Evolutionary conservation across 2,329 filamentous ascomycete species (phyloP).

Genomic region (Fusarium sambucinum): DNA sequence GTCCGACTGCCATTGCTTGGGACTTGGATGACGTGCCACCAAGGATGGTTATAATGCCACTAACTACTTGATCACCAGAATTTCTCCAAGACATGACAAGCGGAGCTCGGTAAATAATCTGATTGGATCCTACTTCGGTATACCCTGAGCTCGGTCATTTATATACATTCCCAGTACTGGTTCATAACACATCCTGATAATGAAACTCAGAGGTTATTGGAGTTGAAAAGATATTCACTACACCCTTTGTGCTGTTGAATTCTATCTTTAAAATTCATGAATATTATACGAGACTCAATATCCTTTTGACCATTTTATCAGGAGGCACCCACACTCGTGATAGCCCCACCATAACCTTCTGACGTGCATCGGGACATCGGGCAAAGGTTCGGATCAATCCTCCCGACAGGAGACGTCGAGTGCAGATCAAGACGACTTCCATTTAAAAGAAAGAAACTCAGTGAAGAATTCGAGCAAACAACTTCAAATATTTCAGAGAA

Average conservation of each 20-base stretch:
- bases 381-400: slow-evolving; percentile 2
- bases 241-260: too few species aligned
- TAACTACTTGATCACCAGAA: too few species aligned
- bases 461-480: background rate
- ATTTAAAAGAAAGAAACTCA: slow-evolving; percentile 4
- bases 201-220: too few species aligned
- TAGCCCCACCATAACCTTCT: background rate
- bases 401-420: background rate
- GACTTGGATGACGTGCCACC: too few species aligned
- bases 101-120: background rate
- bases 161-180: background rate
- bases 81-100: too few species aligned
- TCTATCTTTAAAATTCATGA: too few species aligned
- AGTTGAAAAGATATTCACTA: too few species aligned
- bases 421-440: background rate
- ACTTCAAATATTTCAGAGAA: accelerated
- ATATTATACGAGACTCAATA: too few species aligned
- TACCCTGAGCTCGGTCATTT: background rate
- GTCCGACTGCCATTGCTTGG: background rate
- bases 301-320: too few species aligned
- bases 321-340: too few species aligned
- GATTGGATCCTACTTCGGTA: background rate
- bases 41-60: too few species aligned
- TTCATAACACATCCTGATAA: too few species aligned
- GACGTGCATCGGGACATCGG: slow-evolving; percentile 24